These are phyloP conservation scores for Periconia digitata DNA, from an alignment of 2,329 filamentous ascomycete species.

Conservation along the genomic window DNA sequence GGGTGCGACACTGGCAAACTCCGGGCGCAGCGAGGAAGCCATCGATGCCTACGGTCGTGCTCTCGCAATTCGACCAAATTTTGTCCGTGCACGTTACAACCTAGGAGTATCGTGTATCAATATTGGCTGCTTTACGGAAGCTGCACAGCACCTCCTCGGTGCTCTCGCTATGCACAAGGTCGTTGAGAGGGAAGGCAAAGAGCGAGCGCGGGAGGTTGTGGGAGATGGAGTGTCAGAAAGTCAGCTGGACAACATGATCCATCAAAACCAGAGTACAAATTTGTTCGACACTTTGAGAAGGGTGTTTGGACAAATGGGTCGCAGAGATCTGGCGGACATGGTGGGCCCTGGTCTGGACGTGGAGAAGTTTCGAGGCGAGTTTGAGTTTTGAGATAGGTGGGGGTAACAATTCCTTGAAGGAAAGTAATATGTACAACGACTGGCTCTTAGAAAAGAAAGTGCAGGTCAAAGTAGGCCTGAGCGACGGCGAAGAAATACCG, in stretches of 20 bases:
- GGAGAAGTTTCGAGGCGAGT: slow-evolving; percentile 82
- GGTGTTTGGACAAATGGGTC: slow-evolving; percentile 95
- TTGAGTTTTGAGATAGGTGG: slow-evolving; percentile 69
- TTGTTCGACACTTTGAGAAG: slow-evolving; percentile 90
- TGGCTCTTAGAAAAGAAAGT: slow-evolving; percentile 23
- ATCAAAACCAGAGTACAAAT: slow-evolving; percentile 95
- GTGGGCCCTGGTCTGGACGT: slow-evolving; percentile 91
- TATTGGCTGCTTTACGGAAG: slow-evolving; percentile 91
- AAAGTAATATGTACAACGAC: slow-evolving; percentile 8
- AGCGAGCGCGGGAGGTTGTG: slow-evolving; percentile 81
- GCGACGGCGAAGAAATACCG: slow-evolving; percentile 19
- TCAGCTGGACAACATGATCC: slow-evolving; percentile 82
- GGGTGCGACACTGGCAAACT: slow-evolving; percentile 93
- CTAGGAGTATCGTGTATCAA: slow-evolving; percentile 96
- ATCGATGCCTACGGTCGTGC: slow-evolving; percentile 96
- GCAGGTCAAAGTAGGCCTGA: slow-evolving; percentile 3
- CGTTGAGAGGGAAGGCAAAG: slow-evolving; percentile 81
- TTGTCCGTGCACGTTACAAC: slow-evolving; percentile 95
- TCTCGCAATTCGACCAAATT: slow-evolving; percentile 87
- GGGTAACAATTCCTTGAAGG: background rate
- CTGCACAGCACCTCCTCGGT: slow-evolving; percentile 87
- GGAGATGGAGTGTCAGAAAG: slow-evolving; percentile 63
- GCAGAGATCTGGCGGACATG: slow-evolving; percentile 82
- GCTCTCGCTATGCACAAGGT: slow-evolving; percentile 95
- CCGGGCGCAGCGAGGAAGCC: slow-evolving; percentile 88